A percentile compares a stretch with the other conserved stretches of the same genome.
Conservation (phyloP, 2,329 filamentous ascomycete genomes). For the Talaromyces sp. region DNA sequence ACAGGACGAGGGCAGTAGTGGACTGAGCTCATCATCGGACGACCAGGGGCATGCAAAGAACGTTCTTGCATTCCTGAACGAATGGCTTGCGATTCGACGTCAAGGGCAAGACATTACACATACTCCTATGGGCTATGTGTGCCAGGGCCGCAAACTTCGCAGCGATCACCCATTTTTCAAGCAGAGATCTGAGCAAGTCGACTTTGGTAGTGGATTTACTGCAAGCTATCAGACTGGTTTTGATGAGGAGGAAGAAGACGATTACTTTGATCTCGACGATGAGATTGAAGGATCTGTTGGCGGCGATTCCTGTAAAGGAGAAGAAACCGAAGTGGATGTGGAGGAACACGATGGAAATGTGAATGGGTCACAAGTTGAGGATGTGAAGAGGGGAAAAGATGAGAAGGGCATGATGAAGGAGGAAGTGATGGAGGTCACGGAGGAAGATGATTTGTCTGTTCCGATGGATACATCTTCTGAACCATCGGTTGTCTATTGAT, state of each 20-base stretch:
- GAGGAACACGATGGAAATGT: not conserved
- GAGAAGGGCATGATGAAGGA: too few relatives aligned
- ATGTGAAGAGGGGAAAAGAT: too few relatives aligned
- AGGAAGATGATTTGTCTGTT: not conserved
- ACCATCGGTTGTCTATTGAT: not conserved
- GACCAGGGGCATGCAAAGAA: not conserved
- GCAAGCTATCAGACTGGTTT: not conserved
- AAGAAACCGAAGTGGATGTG: slow-evolving; percentile 1
- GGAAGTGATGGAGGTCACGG: not conserved
- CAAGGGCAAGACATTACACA: slow-evolving; percentile 38
- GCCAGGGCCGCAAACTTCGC: slow-evolving; percentile 30
- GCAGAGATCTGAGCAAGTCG: not conserved
- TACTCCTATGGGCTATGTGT: slow-evolving; percentile 39
- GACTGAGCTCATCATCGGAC: not conserved
- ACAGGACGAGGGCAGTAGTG: slow-evolving; percentile 6
- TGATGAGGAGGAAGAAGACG: not conserved
- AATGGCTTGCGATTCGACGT: slow-evolving; percentile 35
- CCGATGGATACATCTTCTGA: not conserved
- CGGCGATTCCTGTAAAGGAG: not conserved
- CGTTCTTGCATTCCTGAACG: slow-evolving; percentile 32
- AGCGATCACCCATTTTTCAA: slow-evolving; percentile 32
- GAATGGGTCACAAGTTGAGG: too few relatives aligned
- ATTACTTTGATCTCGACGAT: not conserved
- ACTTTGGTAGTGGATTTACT: not conserved
- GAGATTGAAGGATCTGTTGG: slow-evolving; percentile 1